Evolutionary conservation across 2,329 filamentous ascomycete species (phyloP), one percentile per base, ranked within the genome.

Genomic region (Lachnellula suecica): DNA sequence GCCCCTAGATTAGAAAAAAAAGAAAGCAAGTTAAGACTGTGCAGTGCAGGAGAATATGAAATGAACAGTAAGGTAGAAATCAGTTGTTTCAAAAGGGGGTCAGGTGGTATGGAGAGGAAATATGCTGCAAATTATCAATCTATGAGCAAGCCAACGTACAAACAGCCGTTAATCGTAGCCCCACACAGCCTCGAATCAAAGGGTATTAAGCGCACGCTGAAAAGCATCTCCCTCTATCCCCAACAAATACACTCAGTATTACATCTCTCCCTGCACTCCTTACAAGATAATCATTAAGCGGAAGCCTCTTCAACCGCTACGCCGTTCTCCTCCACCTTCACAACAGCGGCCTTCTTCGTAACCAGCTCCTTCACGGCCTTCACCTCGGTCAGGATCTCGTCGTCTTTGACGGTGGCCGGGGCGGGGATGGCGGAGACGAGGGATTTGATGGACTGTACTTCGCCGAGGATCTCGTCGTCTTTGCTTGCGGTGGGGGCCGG

Each of bases 341-440:
- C 51, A 22, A 52, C 57, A 10, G 54, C 57, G 17, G 54, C 51
- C 3, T 41, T 54, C 19, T 50, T 49, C 15, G 44, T 38, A 4
- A 58, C 41, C 29, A 53, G 34, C 0, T 31, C 45, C 45, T 58
- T 51, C 6, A 58, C 43, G 2, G 49, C 44, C 41, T 57, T 53
- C 1, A 61, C 52, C 44, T 57, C 53, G 22, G 49, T 56, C 44
- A 56, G 50, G 25, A 57, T 57, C 20, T 57, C 52, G 3, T 54
- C 51, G 17, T 57, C 54, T 31, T 57, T 57, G 51, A 40, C 27
- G 27, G 47, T 20, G 20, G 23, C 46, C 19, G 52, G 54, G n/a
- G 35, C 23, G 9, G 53, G 53, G 29, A 56, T 34, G 17, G 19
- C 45, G n/a, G 51, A 37, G 13, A 56, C 27, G 2, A 49, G 22